Base-by-base conservation (phyloP, 495 filamentous ascomycete genomes). In the Tuber microsphaerosporum region DNA sequence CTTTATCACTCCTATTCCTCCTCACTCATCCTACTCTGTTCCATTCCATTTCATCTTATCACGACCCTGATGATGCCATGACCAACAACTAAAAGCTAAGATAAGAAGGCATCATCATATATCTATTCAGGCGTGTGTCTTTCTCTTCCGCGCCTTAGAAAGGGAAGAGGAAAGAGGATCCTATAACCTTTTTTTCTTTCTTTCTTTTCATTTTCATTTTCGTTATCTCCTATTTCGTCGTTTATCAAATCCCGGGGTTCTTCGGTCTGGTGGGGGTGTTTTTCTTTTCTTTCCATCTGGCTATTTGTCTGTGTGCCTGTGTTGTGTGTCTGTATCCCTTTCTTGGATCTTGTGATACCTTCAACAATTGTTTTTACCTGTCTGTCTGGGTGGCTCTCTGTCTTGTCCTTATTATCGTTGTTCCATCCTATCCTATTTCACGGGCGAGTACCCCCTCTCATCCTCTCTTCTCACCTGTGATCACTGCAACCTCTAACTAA, bases 251-350 rank as follows among this genome's bases (percentile, higher is more conserved):
- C 51, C 51, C 73, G 76, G 77, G 77, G 77, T 76, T 79, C 78
- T 75, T 75, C 61, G 76, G 77, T 79, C 70, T 79, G 76, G 77
- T 78, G 73, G 77, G 77, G 77, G 76, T 79, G 77, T 79, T 79
- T 75, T 75, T 73, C 68, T 70, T 26, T 72, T 75, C 45, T 77
- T 72, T 77, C 48, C 71, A 73, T 78, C 75, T 79, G 42, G 71
- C 75, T 34, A 56, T 74, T 73, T 69, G 31, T 68, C 70, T 68
- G 31, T 70, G 72, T 72, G 76, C 71, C 74, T 51, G 72, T 61
- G 41, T 79, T 79, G 77, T 41, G 41, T 77, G 71, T 71, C 46
- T 51, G 48, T 51, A n/a, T 51, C 10, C 8, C 48, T n/a, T n/a
- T 56, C 22, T n/a, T 61, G 48, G 48, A 12, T n/a, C 20, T n/a